Conservation (phyloP, 176 grass and related monocot genomes). For the Coix lacrymajobi region DNA sequence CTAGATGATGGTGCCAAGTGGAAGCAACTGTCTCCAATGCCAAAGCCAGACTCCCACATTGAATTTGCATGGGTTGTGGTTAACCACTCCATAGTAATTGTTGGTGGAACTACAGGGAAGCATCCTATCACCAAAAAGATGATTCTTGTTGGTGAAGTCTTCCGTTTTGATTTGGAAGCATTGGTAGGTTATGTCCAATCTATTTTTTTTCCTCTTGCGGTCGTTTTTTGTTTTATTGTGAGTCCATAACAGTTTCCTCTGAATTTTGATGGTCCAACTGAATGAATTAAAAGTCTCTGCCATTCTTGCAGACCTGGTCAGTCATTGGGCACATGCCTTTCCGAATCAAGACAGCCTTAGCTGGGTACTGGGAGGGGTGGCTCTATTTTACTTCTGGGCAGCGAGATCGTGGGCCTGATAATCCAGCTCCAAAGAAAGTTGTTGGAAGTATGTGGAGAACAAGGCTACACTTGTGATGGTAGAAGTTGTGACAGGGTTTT, state of each 20-base stretch:
- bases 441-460: conserved; percentile 64
- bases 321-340: conserved; percentile 77
- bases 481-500: background rate
- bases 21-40: conserved; percentile 64
- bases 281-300: background rate
- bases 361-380: conserved; percentile 65
- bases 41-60: conserved; percentile 80
- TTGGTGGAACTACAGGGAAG: conserved; percentile 75
- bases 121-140: conserved; percentile 89
- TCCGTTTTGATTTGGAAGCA: conserved; percentile 63
- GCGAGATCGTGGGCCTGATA: conserved; percentile 58
- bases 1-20: conserved; percentile 48
- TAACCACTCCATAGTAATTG: conserved; percentile 64
- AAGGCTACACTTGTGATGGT: too few relatives aligned
- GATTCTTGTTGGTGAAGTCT: conserved; percentile 81
- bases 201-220: background rate
- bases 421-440: conserved; percentile 68
- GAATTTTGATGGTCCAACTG: background rate
- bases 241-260: background rate
- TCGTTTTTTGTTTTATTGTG: background rate
- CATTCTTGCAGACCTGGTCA: conserved; percentile 49
- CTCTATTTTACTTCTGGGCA: conserved; percentile 90
- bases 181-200: conserved; percentile 30
- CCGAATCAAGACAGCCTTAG: conserved; percentile 70
- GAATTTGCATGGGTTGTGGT: conserved; percentile 73